Percentiles rank a stretch among this genome's conserved stretches.
Conservation (phyloP, 768 basidiomycete species). For the Amanita pseudoporphyria region DNA sequence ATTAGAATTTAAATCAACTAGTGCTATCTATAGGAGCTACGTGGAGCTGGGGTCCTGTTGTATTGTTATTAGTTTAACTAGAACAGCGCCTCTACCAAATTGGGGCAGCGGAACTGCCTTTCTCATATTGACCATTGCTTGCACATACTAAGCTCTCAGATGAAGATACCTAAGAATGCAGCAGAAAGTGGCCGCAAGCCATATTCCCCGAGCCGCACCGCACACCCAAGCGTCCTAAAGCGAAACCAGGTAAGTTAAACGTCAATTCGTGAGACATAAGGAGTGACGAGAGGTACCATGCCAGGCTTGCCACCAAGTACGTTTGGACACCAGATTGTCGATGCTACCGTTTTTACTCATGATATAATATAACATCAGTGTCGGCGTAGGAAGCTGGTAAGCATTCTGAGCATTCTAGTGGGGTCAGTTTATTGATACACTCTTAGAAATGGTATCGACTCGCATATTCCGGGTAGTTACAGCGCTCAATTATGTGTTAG, state of each 20-base stretch:
- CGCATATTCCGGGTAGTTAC: background rate
- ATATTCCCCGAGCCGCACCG: conserved; percentile 18
- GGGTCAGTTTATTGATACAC: conserved; percentile 6
- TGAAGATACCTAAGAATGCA: conserved; percentile 29
- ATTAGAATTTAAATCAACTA: too few relatives aligned
- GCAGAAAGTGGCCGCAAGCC: conserved; percentile 17
- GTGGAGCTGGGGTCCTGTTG: too few relatives aligned
- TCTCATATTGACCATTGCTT: background rate
- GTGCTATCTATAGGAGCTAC: too few relatives aligned
- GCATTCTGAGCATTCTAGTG: conserved; percentile 15
- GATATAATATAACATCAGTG: conserved; percentile 32
- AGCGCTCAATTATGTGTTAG: conserved; percentile 24
- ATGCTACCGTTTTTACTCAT: conserved; percentile 11
- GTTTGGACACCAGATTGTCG: conserved; percentile 9
- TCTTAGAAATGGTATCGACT: conserved; percentile 50
- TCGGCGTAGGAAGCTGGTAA: conserved; percentile 62
- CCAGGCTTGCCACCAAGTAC: conserved; percentile 48
- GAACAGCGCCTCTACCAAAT: background rate
- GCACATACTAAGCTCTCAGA: background rate
- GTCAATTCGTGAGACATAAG: background rate
- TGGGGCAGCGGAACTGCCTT: background rate
- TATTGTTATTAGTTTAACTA: too few relatives aligned
- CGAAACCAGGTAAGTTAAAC: conserved; percentile 37
- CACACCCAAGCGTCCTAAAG: conserved; percentile 40
- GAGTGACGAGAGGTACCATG: background rate